phyloP scores from a whole-genome alignment of 169 alveolate species.

The Cyclospora cayetanensis region DNA sequence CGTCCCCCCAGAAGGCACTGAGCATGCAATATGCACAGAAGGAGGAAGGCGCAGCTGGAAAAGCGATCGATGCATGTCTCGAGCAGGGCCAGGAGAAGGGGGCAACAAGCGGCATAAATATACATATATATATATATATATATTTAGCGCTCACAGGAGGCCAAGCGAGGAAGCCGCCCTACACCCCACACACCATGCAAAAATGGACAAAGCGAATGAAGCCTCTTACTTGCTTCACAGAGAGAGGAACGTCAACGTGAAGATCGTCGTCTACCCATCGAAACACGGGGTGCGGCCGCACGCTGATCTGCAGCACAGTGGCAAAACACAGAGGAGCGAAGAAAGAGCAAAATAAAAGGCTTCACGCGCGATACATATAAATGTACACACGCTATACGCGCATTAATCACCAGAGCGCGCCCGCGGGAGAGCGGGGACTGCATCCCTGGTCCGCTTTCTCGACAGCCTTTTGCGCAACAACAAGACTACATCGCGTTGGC shows the following conservation, averaged over 20 bases:
- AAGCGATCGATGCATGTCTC: neutral
- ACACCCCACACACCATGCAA: too few relatives aligned
- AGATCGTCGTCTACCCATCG: constrained; percentile 90
- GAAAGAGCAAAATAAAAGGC: neutral
- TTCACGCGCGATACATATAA: neutral
- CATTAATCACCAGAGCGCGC: neutral
- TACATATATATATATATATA: neutral
- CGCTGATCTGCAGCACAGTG: constrained; percentile 71
- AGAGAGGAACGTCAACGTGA: constrained; percentile 87
- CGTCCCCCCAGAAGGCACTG: constrained; percentile 87
- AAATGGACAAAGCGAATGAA: too few relatives aligned
- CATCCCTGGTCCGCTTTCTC: neutral
- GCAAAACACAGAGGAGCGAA: neutral
- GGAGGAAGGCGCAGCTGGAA: neutral
- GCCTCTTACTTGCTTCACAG: constrained; percentile 80
- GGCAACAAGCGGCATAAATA: neutral
- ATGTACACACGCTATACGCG: too few relatives aligned
- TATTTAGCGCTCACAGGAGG: neutral
- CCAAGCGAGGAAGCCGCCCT: too few relatives aligned
- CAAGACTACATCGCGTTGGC: neutral
- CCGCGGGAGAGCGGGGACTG: neutral
- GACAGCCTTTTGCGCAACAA: neutral
- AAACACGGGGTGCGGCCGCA: constrained; percentile 85
- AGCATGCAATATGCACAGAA: neutral
- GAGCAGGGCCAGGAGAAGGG: neutral